Evolutionary conservation across 371 early-diverging fungal species (phyloP).

Genomic region (Lichtheimia corymbifera): DNA sequence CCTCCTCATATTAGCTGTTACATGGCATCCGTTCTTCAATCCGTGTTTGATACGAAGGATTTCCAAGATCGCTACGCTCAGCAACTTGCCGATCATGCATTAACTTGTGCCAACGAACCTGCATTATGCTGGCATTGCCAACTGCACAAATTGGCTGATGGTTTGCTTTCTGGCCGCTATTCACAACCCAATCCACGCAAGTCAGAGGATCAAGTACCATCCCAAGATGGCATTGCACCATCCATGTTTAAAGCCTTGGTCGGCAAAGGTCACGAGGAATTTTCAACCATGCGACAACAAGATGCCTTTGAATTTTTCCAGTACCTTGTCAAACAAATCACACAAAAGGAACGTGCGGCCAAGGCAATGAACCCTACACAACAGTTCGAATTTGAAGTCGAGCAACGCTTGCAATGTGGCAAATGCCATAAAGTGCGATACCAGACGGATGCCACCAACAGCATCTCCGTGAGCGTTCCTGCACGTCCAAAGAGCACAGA

Average conservation of each 20-base stretch:
- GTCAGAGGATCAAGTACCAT: constrained; percentile 48
- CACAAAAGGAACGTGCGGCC: constrained; percentile 71
- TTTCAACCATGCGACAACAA: constrained; percentile 96
- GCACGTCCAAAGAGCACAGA: constrained; percentile 37
- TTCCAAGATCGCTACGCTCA: constrained; percentile 67
- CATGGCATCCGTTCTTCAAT: constrained; percentile 92
- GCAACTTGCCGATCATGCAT: constrained; percentile 64
- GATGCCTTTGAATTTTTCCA: constrained; percentile 96
- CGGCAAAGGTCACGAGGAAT: constrained; percentile 90
- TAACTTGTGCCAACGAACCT: constrained; percentile 62
- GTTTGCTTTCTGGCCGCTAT: constrained; percentile 88
- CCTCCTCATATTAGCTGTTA: constrained; percentile 75
- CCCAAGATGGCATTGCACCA: constrained; percentile 77
- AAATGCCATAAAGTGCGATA: constrained; percentile 84
- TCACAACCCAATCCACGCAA: constrained; percentile 44
- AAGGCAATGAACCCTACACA: constrained; percentile 65
- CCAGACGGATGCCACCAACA: constrained; percentile 57
- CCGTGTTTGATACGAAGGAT: constrained; percentile 71
- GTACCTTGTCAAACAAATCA: constrained; percentile 70
- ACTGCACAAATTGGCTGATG: constrained; percentile 87
- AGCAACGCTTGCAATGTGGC: constrained; percentile 86
- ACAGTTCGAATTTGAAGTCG: constrained; percentile 75
- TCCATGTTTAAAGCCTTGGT: constrained; percentile 89
- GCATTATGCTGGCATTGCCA: constrained; percentile 89
- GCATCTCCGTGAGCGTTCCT: constrained; percentile 76